phyloP scores from a whole-genome alignment of 768 basidiomycete species.

The Pleurotus cornucopiae region DNA sequence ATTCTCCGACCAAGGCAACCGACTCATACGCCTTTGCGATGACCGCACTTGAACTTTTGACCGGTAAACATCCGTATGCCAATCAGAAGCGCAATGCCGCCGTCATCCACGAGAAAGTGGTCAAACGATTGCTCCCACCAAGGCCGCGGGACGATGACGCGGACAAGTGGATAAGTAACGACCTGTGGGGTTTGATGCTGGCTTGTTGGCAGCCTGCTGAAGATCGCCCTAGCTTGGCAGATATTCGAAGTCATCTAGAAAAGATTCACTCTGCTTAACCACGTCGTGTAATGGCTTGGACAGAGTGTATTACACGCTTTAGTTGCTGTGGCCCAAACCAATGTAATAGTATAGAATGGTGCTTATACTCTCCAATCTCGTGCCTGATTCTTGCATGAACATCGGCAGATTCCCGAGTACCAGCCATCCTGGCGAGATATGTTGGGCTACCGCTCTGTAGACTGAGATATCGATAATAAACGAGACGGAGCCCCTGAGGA shows the following conservation, averaged over 20 bases:
- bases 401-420: too few species aligned
- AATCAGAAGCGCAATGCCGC: constrained; percentile 44
- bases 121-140: constrained; percentile 32
- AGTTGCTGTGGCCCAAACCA: too few species aligned
- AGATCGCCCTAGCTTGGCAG: not conserved
- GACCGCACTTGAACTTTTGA: constrained; percentile 56
- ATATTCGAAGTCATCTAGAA: not conserved
- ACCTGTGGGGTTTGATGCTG: constrained; percentile 41
- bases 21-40: constrained; percentile 61
- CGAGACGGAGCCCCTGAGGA: too few species aligned
- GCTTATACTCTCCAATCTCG: too few species aligned
- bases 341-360: too few species aligned
- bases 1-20: constrained; percentile 38
- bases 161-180: constrained; percentile 38
- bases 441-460: too few species aligned
- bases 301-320: too few species aligned
- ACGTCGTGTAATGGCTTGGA: not conserved
- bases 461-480: too few species aligned
- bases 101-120: constrained; percentile 42
- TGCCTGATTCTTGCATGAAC: too few species aligned
- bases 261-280: not conserved
- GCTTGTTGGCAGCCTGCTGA: constrained; percentile 38
- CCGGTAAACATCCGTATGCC: constrained; percentile 47
- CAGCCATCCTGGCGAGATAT: too few species aligned
- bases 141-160: constrained; percentile 34